Evolutionary conservation across 768 basidiomycete genomes (phyloP).

Genomic region (Suillus hirtellus): DNA sequence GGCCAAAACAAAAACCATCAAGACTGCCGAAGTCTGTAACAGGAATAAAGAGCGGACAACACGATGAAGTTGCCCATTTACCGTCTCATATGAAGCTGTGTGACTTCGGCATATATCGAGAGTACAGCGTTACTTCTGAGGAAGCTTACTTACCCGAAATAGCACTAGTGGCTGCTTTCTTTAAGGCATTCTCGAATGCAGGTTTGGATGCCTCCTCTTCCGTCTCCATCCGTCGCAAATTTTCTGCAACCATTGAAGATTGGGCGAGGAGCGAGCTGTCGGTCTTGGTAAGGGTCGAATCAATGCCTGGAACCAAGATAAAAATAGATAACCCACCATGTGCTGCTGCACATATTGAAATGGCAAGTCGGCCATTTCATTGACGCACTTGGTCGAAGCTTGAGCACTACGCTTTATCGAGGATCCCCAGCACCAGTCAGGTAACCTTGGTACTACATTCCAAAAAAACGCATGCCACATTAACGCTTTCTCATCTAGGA

Average conservation of each 20-base stretch:
- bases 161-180: conserved; percentile 14
- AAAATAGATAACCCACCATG: conserved; percentile 8
- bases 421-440: conserved; percentile 1
- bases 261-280: background rate
- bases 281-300: background rate
- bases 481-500: background rate
- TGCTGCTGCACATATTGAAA: conserved; percentile 10
- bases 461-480: background rate
- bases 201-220: conserved; percentile 11
- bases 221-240: conserved; percentile 18
- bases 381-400: background rate
- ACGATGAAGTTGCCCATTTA: background rate
- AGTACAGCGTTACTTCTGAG: background rate
- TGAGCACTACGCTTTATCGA: conserved; percentile 13
- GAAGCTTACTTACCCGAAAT: conserved; percentile 14
- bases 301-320: background rate
- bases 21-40: conserved; percentile 12
- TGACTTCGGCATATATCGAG: background rate
- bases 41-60: background rate
- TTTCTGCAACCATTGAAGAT: conserved; percentile 17
- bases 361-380: conserved; percentile 8
- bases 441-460: conserved; percentile 10
- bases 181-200: conserved; percentile 14
- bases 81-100: conserved; percentile 15
- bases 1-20: conserved; percentile 19